Percentiles rank a stretch among this genome's conserved stretches.
phyloP scores from a whole-genome alignment of 768 basidiomycete species.

The Kondoa malvinella region DNA sequence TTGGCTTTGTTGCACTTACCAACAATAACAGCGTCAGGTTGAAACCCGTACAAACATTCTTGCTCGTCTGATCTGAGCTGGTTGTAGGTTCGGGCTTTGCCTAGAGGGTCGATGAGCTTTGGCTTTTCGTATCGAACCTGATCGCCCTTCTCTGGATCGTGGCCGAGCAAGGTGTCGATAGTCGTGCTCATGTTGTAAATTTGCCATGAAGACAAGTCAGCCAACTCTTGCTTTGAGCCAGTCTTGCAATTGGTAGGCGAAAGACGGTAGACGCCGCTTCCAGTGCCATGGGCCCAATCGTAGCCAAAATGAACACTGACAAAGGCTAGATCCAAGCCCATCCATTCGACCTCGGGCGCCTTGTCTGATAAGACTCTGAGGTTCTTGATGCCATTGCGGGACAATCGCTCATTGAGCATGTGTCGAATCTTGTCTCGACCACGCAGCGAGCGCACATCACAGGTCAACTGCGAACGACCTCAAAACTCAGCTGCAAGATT shows the following conservation, averaged over 20 bases:
- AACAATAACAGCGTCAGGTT: neutral
- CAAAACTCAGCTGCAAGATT: too few species aligned
- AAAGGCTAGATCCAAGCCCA: neutral
- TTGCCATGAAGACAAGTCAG: neutral
- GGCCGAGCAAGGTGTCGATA: neutral
- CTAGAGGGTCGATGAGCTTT: neutral
- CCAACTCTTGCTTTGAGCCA: conserved; percentile 1
- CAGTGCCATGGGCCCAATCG: neutral
- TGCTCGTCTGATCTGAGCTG: neutral
- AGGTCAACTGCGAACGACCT: neutral
- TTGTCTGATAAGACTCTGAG: neutral
- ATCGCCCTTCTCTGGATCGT: neutral
- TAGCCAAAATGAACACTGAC: neutral
- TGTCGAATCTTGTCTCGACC: neutral
- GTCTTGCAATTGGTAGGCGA: neutral
- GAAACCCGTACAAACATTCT: neutral
- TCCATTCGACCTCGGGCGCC: neutral
- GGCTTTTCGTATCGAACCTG: neutral
- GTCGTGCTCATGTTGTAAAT: neutral
- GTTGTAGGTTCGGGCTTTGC: neutral
- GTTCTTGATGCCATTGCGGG: neutral
- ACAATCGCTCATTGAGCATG: neutral
- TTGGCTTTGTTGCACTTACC: neutral
- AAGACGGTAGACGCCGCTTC: neutral
- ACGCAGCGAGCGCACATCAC: neutral